Evolutionary conservation across 2,329 filamentous ascomycete species (phyloP), one percentile per base, ranked within the genome.

Genomic region (Grosmannia serpens): DNA sequence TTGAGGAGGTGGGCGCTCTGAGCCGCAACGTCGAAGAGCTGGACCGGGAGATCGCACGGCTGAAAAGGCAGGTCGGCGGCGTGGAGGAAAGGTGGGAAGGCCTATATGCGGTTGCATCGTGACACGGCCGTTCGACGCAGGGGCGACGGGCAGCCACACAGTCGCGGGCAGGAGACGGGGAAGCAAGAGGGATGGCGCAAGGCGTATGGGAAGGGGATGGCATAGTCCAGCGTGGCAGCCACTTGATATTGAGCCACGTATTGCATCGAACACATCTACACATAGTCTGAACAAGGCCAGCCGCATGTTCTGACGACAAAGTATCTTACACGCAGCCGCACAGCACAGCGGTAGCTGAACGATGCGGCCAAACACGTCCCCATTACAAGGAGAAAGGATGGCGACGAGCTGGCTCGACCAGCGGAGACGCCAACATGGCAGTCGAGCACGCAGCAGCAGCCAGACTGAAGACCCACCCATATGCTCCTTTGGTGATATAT

Each of bases 1-100:
- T 95, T 64, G 91, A 96, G 66, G 91, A 96, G 70, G 88, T 95
- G 2, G 82, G 84, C 58, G 89, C 88, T 13, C 73, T 96, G 59
- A 85, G 85, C 4, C 79, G 85, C 59, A 96, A 96, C 65, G 74
- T 90, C 31, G 89, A 94, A 59, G 91, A 96, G 72, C 71, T 96
- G 59, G 88, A 87, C 49, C 76, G 75, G 41, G 91, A 96, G 73
- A 92, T 95, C 62, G 82, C 84, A 62, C 77, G 75, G 31, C 73
- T 90, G 15, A 85, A 78, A 64, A 76, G 75, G n/a, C 82, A 84
- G 65, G 78, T 94, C 7, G 78, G 77, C 1, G 80, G 80, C 22
- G 77, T 92, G 5, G 88, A 92, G 62, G 70, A 77, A 59, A 70
- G 74, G 35, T 83, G 79, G 78, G 75, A 82, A 62, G 78, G 75